phyloP scores from a whole-genome alignment of 257 asterid species.

The Capsicum baccatum region DNA sequence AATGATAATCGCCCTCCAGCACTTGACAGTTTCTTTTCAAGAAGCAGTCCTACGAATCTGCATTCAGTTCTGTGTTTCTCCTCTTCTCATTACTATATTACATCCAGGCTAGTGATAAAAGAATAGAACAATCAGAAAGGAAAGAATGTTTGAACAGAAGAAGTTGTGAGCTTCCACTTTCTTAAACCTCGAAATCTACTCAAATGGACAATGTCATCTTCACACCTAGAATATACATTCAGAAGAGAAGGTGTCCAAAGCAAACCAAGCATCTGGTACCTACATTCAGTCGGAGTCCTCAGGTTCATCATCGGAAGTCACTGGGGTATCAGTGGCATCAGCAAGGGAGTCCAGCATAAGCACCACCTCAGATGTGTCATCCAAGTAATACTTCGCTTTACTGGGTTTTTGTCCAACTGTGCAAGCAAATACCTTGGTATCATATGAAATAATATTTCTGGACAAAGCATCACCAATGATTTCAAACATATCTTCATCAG shows the following conservation, averaged over 20 bases:
- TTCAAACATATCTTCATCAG: constrained; percentile 93
- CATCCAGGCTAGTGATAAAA: constrained; percentile 40
- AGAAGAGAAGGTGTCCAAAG: constrained; percentile 40
- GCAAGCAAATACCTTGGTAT: constrained; percentile 77
- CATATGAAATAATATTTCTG: constrained; percentile 55
- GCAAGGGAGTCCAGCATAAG: constrained; percentile 83
- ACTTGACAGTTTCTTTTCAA: not conserved
- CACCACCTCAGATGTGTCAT: constrained; percentile 76
- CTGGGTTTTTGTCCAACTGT: constrained; percentile 93
- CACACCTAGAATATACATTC: constrained; percentile 38
- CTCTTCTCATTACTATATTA: constrained; percentile 5
- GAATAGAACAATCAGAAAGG: constrained; percentile 39
- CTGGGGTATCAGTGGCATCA: constrained; percentile 73
- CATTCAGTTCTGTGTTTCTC: constrained; percentile 23
- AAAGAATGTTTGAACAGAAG: constrained; percentile 30
- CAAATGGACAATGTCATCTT: constrained; percentile 41
- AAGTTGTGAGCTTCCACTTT: constrained; percentile 35
- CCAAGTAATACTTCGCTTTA: constrained; percentile 85
- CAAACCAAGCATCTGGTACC: constrained; percentile 39
- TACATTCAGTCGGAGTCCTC: constrained; percentile 47
- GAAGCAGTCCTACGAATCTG: not conserved
- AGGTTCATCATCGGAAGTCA: constrained; percentile 64
- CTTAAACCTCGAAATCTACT: constrained; percentile 47
- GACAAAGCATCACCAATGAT: constrained; percentile 63
- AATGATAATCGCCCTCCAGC: not conserved